These are phyloP conservation scores for Leccinum arenicola DNA, from an alignment of 768 basidiomycete genomes.

Conservation along the genomic window DNA sequence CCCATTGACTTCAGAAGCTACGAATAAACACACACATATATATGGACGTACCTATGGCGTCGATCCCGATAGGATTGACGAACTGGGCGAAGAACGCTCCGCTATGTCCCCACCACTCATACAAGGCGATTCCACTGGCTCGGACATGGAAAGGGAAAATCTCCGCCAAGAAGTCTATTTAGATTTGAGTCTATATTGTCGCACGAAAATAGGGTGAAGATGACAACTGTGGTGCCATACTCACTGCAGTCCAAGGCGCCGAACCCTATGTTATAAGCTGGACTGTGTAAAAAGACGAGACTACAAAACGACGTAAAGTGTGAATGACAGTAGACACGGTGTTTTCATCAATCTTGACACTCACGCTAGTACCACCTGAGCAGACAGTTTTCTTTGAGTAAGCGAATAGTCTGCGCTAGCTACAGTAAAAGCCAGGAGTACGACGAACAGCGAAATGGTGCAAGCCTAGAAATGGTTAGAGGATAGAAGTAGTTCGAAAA, in stretches of 20 bases:
- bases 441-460: not conserved
- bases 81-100: not conserved
- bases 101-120: not conserved
- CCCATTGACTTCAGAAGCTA: not conserved
- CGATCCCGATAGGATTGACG: not conserved
- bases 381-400: not conserved
- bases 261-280: not conserved
- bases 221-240: too few relatives aligned
- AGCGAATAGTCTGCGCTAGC: not conserved
- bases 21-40: not conserved
- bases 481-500: not conserved
- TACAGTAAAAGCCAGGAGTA: not conserved
- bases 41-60: not conserved
- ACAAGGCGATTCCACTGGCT: not conserved
- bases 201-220: too few relatives aligned
- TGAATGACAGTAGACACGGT: not conserved
- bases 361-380: not conserved
- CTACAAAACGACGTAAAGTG: not conserved
- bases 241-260: not conserved
- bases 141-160: not conserved
- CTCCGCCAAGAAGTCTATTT: not conserved
- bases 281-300: not conserved
- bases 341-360: not conserved
- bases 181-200: not conserved
- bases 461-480: not conserved